Conservation (phyloP, 2,329 filamentous ascomycete species). For the Cladorrhinum sp. region DNA sequence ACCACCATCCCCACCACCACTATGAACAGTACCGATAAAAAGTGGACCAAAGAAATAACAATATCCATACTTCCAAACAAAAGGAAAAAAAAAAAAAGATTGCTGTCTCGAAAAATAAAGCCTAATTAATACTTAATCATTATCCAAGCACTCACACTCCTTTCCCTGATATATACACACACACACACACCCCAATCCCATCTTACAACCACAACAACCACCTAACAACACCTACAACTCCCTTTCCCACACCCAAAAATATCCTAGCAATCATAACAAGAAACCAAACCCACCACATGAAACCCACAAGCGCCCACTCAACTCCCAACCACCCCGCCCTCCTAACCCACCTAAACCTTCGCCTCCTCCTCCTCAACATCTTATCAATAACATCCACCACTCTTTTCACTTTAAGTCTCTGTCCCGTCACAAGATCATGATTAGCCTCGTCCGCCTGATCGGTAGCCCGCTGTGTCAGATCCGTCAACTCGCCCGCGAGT, state of each 20-base stretch:
- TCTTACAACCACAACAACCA: slow-evolving; percentile 79
- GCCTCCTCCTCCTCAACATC: slow-evolving; percentile 66
- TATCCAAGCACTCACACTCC: too few species aligned
- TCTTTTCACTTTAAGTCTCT: slow-evolving; percentile 76
- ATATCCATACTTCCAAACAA: too few species aligned
- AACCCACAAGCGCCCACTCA: slow-evolving; percentile 82
- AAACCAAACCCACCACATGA: slow-evolving; percentile 95
- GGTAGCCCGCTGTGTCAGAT: slow-evolving; percentile 63
- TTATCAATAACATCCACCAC: slow-evolving; percentile 76
- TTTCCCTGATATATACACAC: too few species aligned
- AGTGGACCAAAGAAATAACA: too few species aligned
- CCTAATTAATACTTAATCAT: too few species aligned
- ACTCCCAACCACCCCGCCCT: slow-evolving; percentile 75
- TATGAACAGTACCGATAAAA: too few species aligned
- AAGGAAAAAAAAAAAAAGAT: too few species aligned
- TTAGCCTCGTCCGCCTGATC: slow-evolving; percentile 79
- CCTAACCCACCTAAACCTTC: slow-evolving; percentile 69
- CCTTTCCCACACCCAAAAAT: slow-evolving; percentile 60
- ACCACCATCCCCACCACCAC: too few species aligned
- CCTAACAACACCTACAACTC: slow-evolving; percentile 56
- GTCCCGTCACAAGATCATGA: slow-evolving; percentile 70
- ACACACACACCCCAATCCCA: not conserved
- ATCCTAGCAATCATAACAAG: slow-evolving; percentile 74
- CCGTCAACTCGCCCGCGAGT: slow-evolving; percentile 52
- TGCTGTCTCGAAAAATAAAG: too few species aligned